Conservation (phyloP, 139 green algal genomes). For the Picochlorum costavermella region DNA sequence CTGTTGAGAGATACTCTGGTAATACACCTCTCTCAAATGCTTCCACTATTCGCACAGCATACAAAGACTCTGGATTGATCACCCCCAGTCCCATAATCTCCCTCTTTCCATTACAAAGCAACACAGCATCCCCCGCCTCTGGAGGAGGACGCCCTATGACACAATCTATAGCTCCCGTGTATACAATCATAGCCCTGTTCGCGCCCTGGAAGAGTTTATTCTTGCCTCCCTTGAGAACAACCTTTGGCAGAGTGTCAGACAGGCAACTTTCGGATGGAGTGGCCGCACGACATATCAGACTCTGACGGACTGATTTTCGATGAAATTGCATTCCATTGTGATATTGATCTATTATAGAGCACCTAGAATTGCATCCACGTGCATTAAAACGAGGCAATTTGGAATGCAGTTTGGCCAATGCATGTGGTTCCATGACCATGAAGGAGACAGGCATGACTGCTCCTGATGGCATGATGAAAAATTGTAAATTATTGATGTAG, state of each 20-base stretch:
- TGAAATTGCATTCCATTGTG: too few species aligned
- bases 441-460: too few species aligned
- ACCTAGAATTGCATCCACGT: too few species aligned
- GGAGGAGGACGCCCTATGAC: conserved; percentile 44
- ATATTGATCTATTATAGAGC: too few species aligned
- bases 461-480: too few species aligned
- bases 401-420: too few species aligned
- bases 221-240: conserved; percentile 65
- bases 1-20: background rate
- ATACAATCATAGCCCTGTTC: conserved; percentile 43
- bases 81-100: conserved; percentile 61
- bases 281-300: too few species aligned
- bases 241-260: conserved; percentile 14
- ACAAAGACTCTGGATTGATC: conserved; percentile 75
- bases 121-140: conserved; percentile 46
- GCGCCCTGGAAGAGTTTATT: conserved; percentile 43
- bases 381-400: too few species aligned
- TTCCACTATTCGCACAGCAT: conserved; percentile 42
- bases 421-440: too few species aligned
- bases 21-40: background rate
- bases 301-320: too few species aligned
- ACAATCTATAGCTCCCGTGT: conserved; percentile 56
- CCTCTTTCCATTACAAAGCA: conserved; percentile 42
- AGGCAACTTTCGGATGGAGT: too few species aligned
- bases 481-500: too few species aligned